Evolutionary conservation across 768 basidiomycete genomes (phyloP).

Genomic region (Rubroboletus pulcherrimus): DNA sequence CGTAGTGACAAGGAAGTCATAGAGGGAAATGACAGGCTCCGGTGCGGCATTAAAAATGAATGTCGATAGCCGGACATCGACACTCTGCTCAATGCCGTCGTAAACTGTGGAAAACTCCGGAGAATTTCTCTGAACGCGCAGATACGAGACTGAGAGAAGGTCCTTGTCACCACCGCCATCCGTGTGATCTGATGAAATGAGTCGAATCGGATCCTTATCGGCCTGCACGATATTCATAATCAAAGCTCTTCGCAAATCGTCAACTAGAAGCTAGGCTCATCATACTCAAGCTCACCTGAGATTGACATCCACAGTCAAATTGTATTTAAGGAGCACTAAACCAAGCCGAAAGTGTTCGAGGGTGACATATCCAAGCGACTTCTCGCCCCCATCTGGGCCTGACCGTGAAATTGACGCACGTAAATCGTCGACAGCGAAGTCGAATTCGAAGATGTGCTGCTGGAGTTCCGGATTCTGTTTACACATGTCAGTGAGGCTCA

Average conservation of each 20-base stretch:
- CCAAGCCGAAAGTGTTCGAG: slow-evolving; percentile 75
- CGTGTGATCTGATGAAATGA: slow-evolving; percentile 59
- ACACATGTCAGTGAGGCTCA: background rate
- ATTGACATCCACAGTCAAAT: slow-evolving; percentile 82
- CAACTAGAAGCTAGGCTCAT: slow-evolving; percentile 1
- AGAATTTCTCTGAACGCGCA: slow-evolving; percentile 74
- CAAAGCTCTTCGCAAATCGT: slow-evolving; percentile 51
- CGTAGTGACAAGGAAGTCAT: slow-evolving; percentile 97
- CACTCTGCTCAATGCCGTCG: slow-evolving; percentile 83
- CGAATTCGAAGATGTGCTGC: slow-evolving; percentile 73
- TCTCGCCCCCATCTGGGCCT: slow-evolving; percentile 57
- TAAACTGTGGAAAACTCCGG: slow-evolving; percentile 79
- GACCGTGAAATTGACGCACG: slow-evolving; percentile 77
- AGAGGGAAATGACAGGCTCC: slow-evolving; percentile 84
- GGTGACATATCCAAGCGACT: slow-evolving; percentile 69
- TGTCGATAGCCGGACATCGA: slow-evolving; percentile 86
- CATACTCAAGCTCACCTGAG: slow-evolving; percentile 51
- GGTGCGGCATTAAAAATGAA: slow-evolving; percentile 86
- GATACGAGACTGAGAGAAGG: slow-evolving; percentile 76
- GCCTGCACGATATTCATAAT: slow-evolving; percentile 70
- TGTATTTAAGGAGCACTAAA: slow-evolving; percentile 74
- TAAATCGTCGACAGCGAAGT: slow-evolving; percentile 83
- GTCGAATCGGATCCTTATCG: slow-evolving; percentile 48
- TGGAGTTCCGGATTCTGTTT: slow-evolving; percentile 35
- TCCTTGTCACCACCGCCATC: slow-evolving; percentile 47